Evolutionary conservation across 257 asterid genomes (phyloP).

Genomic region (Lycium barbarum): DNA sequence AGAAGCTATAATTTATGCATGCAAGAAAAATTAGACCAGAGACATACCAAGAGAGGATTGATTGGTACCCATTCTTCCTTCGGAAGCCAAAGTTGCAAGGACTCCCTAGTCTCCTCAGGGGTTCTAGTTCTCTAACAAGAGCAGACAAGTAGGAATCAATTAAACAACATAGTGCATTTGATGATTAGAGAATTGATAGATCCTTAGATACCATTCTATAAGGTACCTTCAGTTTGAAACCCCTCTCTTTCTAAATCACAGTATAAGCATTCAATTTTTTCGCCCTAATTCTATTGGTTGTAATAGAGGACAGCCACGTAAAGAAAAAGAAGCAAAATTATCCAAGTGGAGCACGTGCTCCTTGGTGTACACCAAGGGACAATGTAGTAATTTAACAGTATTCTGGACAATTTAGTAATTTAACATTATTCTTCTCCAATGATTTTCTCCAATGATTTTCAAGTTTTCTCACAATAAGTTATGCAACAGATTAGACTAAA

Average conservation of each 20-base stretch:
- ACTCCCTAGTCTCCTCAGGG: constrained; percentile 85
- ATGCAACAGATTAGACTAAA: background rate
- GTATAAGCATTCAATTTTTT: background rate
- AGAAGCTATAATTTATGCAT: background rate
- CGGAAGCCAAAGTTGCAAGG: constrained; percentile 98
- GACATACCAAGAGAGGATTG: constrained; percentile 91
- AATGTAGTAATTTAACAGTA: background rate
- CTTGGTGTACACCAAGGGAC: background rate
- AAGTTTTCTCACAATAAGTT: background rate
- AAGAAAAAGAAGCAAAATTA: background rate
- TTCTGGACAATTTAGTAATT: background rate
- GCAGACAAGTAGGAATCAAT: constrained; percentile 17
- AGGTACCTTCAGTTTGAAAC: background rate
- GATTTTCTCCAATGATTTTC: background rate
- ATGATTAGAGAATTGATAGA: background rate
- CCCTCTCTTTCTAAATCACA: background rate
- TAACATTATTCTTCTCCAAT: background rate
- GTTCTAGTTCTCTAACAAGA: constrained; percentile 65
- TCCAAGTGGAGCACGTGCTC: background rate
- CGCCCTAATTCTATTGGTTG: background rate
- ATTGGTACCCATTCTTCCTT: constrained; percentile 98
- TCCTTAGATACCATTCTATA: background rate
- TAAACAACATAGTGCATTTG: background rate
- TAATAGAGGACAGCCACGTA: background rate
- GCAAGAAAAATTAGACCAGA: background rate